A percentile compares a stretch with the other conserved stretches of the same genome.
These are phyloP conservation scores for Peronospora belbahrii DNA, from an alignment of 352 stramenopile species.

Conservation along the genomic window DNA sequence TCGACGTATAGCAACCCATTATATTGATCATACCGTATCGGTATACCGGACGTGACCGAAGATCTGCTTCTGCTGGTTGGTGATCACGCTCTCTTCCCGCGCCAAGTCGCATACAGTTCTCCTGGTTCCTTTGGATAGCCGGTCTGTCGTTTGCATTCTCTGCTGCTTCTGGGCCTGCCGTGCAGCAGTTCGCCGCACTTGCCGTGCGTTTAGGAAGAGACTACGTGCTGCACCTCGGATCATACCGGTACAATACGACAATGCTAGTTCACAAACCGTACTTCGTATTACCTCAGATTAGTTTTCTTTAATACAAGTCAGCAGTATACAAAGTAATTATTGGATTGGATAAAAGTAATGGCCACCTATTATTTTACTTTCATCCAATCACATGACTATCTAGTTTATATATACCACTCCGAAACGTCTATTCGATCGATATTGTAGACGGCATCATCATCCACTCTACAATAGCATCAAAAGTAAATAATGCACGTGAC, in stretches of 20 bases:
- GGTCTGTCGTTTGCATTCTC: not conserved
- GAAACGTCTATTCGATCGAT: not conserved
- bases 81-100: conserved; percentile 40
- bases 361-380: no score
- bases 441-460: not conserved
- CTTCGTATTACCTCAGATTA: no score
- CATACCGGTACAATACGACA: conserved; percentile 20
- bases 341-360: no score
- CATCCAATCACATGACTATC: not conserved
- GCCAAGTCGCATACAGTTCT: conserved; percentile 17
- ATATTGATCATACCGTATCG: conserved; percentile 25
- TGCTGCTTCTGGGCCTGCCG: conserved; percentile 10
- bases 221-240: conserved; percentile 37
- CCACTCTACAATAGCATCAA: conserved; percentile 6
- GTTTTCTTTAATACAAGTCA: no score
- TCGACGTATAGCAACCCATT: not conserved
- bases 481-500: conserved; percentile 13
- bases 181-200: conserved; percentile 36
- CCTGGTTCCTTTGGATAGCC: conserved; percentile 3
- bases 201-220: conserved; percentile 46
- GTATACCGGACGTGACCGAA: conserved; percentile 36
- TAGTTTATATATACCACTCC: conserved; percentile 12
- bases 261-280: no score
- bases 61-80: conserved; percentile 35
- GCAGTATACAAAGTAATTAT: no score